Evolutionary conservation across 441 rosid species (phyloP), one percentile per base, ranked within the genome.

Genomic region (Pelargonium citronellum): DNA sequence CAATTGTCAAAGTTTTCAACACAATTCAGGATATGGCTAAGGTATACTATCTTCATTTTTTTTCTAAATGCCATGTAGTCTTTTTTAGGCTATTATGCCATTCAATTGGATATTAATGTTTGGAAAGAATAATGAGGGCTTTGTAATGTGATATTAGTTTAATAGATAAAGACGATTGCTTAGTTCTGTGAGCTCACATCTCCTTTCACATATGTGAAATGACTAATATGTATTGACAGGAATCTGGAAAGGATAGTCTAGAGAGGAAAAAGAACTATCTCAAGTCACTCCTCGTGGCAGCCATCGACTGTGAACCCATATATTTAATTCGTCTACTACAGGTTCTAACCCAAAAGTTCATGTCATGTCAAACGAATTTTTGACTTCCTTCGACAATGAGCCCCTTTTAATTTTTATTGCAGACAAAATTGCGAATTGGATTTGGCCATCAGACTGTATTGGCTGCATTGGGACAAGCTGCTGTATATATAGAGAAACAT

Each of bases 401-500:
- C 10, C 69, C 16, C 43, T 61, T 22, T 62, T 69, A 74, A 63
- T 70, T 73, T 62, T 30, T 77, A 62, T 68, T 70, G 71, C 83
- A 95, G 98, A 74, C 88, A 61, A 90, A 89, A 71, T 73, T 95
- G 87, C 84, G 91, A 66, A 84, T 95, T 75, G 91, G 88, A 68
- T 81, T 88, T 73, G 87, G 96, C 37, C 91, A 82, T 70, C 88
- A 90, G 83, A 95, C 96, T 72, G 87, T 95, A 72, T 86, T 95
- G 78, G 90, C 96, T 79, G 96, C 98, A n/a, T 71, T 92, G 67
- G 99, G 96, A 72, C 97, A 89, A 79, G 96, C 99, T 27, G 87
- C 95, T 76, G 89, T 89, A 10, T 83, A 85, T 74, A 77, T 82
- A 71, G 95, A 87, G 78, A 81, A 87, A 37, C 85, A 87, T 75